Base-by-base conservation (phyloP, 192 early-diverging fungal species). In the Rhizophagus clarus region DNA sequence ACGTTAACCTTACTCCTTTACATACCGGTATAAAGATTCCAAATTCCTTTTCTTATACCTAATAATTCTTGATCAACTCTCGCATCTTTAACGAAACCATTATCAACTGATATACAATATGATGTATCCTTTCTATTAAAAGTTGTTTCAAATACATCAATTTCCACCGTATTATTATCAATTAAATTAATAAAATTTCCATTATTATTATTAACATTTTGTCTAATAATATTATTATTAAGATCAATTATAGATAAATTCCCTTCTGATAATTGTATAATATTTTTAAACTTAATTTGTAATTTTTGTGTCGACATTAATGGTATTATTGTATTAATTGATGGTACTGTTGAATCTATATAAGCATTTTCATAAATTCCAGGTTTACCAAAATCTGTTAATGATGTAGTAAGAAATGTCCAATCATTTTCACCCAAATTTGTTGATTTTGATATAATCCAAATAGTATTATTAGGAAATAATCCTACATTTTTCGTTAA, bases 381-480 rank as follows among this genome's bases (percentile, higher is more conserved):
- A 24, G 37, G 4, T 34, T 29, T 70, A 9, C 37, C 20, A 37
- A 42, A 45, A 40, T 6, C 10, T 40, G 68, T n/a, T 40, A 70
- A 70, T 10, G 2, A 42, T 42, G 34, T 45, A 70, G 68, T 24
- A 70, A 70, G 6, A 6, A 70, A 32, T 1, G 68, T n/a, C 68
- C 68, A 70, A 20, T 11, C 9, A 40, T 2, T 40, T 40, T 40
- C 2, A 8, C 6, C 1, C 24, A 12, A 10, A 37, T 11, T 40
- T 9, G 37, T 6, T 11, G 22, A n/a, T 42, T 4, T 40, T n/a
- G 68, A 2, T 6, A 70, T 70, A 4, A n/a, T 37, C 68, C 68
- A 70, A 22, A 70, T 22, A 8, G 68, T 70, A 37, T 70, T 70
- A n/a, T 70, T 70, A 24, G 37, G 37, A 45, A 70, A 70, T 3